Conservation (phyloP, 257 asterid species). For the Cordia subcordata region DNA sequence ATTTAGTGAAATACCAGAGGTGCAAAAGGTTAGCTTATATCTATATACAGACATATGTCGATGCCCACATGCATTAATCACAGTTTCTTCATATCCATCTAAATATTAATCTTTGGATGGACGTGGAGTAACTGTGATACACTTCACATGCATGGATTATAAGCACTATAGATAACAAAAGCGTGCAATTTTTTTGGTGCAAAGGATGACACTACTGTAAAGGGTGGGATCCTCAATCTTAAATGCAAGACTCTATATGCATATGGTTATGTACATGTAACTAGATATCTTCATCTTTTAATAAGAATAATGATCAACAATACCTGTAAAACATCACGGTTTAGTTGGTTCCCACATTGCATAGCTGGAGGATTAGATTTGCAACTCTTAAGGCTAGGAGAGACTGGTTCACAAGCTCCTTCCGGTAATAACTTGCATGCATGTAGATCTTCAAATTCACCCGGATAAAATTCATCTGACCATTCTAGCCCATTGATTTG, state of each 20-base stretch:
- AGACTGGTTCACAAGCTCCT: constrained; percentile 32
- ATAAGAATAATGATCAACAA: background rate
- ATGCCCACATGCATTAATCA: no score
- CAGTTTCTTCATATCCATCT: no score
- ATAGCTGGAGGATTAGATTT: constrained; percentile 22
- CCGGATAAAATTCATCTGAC: constrained; percentile 61
- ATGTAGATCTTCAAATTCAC: constrained; percentile 58
- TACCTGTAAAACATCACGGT: constrained; percentile 62
- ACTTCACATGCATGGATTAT: no score
- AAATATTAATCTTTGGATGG: no score
- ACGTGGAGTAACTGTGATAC: no score
- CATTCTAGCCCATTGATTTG: constrained; percentile 36
- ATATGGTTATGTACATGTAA: constrained; percentile 4
- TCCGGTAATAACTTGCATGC: constrained; percentile 37
- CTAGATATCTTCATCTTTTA: constrained; percentile 4
- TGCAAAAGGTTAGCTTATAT: no score
- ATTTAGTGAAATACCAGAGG: no score
- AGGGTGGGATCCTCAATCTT: background rate
- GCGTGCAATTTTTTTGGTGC: no score
- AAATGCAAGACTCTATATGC: background rate
- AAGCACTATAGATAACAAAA: no score
- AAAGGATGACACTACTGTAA: no score
- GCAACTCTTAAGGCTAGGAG: constrained; percentile 32
- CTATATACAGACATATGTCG: no score
- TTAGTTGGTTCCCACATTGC: constrained; percentile 28